Percentiles rank a stretch among this genome's conserved stretches.
These are phyloP conservation scores for Neofusicoccum cordaticola DNA, from an alignment of 2,329 filamentous ascomycete species.

Conservation along the genomic window DNA sequence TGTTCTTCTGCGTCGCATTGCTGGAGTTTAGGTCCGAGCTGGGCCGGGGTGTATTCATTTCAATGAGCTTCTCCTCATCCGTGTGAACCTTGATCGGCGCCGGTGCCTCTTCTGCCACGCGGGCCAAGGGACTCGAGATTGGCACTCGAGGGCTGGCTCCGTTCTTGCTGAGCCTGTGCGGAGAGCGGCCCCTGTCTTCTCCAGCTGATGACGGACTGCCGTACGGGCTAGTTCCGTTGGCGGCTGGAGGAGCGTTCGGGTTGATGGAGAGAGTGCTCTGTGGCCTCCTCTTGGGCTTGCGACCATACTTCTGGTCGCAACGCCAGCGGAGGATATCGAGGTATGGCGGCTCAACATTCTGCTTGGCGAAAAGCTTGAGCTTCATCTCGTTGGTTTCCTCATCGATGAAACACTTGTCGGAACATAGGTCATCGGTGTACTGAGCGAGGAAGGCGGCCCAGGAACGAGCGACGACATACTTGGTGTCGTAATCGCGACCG, in stretches of 20 bases:
- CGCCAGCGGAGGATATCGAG: conserved; percentile 95
- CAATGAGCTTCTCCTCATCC: conserved; percentile 43
- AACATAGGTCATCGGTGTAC: conserved; percentile 85
- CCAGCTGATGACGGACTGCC: conserved; percentile 52
- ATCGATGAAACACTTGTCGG: conserved; percentile 86
- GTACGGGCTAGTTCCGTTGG: conserved; percentile 53
- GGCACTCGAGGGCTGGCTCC: conserved; percentile 64
- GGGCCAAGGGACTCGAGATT: conserved; percentile 69
- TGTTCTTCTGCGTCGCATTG: conserved; percentile 27
- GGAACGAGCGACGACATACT: conserved; percentile 91
- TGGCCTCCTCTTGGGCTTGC: conserved; percentile 52
- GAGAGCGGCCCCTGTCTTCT: conserved; percentile 64
- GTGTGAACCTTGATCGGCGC: conserved; percentile 38
- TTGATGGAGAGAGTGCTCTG: conserved; percentile 52
- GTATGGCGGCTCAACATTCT: conserved; percentile 87
- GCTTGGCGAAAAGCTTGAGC: conserved; percentile 75
- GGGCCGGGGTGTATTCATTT: conserved; percentile 40
- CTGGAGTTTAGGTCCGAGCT: conserved; percentile 33
- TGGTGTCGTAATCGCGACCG: conserved; percentile 96
- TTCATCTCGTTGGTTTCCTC: conserved; percentile 91
- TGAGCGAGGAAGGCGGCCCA: conserved; percentile 85
- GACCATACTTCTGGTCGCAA: conserved; percentile 89
- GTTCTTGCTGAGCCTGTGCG: conserved; percentile 63
- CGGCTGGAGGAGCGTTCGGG: conserved; percentile 49
- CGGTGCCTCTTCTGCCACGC: conserved; percentile 67